Conservation (phyloP, 2,329 filamentous ascomycete species). For the Tolypocladium tundrense region DNA sequence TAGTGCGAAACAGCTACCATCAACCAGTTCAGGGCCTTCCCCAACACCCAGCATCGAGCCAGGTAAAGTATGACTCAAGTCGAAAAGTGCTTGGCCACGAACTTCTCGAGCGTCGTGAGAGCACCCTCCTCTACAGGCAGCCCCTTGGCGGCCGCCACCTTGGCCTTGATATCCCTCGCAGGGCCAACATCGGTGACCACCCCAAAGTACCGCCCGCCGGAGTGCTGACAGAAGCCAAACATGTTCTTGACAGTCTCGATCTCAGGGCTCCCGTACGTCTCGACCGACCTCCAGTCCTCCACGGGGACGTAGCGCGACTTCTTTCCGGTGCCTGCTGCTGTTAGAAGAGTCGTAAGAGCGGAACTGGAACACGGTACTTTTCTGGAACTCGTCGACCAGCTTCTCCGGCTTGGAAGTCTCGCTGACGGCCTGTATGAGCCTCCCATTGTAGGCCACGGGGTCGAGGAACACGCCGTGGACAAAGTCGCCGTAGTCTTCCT, state of each 20-base stretch:
- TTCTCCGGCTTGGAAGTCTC: conserved; percentile 11
- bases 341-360: conserved; percentile 4
- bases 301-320: conserved; percentile 19
- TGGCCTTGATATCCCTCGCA: conserved; percentile 17
- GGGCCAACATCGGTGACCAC: conserved; percentile 14
- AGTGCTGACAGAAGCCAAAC: conserved; percentile 24
- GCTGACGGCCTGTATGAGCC: conserved; percentile 26
- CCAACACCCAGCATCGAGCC: too few species aligned
- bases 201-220: conserved; percentile 21
- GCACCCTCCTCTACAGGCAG: conserved; percentile 8
- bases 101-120: conserved; percentile 14
- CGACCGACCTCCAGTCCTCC: conserved; percentile 20
- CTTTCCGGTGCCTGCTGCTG: conserved; percentile 16
- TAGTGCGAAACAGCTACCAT: too few species aligned
- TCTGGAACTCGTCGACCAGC: conserved; percentile 20
- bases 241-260: conserved; percentile 25
- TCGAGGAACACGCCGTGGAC: conserved; percentile 32
- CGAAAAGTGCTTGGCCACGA: conserved; percentile 13
- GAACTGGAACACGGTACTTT: neutral
- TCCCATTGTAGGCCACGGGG: conserved; percentile 24
- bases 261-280: conserved; percentile 19
- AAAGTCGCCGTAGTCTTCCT: conserved; percentile 32
- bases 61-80: conserved; percentile 1
- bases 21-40: too few species aligned
- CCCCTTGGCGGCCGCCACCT: conserved; percentile 15